phyloP scores from a whole-genome alignment of 768 basidiomycete species.

The Brasilioporus rufonigricans region DNA sequence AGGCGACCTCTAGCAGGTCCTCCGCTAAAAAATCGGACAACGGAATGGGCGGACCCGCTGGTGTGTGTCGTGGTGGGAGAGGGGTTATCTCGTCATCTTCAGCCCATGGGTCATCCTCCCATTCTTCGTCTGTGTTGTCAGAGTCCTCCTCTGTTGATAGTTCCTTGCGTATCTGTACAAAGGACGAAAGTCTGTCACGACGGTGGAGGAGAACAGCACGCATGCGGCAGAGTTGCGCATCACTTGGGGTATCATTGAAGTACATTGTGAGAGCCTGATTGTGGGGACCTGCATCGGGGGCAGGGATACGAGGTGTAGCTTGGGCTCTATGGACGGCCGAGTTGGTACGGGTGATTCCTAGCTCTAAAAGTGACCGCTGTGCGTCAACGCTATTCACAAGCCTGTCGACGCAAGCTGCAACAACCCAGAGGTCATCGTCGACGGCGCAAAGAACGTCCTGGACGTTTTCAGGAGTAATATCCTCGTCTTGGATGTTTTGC shows the following conservation, averaged over 20 bases:
- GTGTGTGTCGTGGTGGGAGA: conserved; percentile 17
- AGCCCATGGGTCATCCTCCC: conserved; percentile 63
- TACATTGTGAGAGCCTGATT: conserved; percentile 42
- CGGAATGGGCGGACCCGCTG: conserved; percentile 42
- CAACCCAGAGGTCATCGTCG: conserved; percentile 73
- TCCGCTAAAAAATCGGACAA: conserved; percentile 64
- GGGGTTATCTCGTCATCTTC: conserved; percentile 41
- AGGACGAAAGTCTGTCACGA: conserved; percentile 72
- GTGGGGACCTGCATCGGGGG: conserved; percentile 19
- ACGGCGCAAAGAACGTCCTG: conserved; percentile 47
- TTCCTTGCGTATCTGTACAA: conserved; percentile 53
- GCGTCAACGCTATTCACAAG: conserved; percentile 53
- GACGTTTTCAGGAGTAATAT: conserved; percentile 53
- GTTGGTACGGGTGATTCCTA: conserved; percentile 62
- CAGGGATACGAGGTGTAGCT: conserved; percentile 31
- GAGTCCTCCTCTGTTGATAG: conserved; percentile 28
- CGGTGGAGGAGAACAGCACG: conserved; percentile 68
- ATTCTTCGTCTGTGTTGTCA: conserved; percentile 43
- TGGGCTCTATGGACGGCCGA: conserved; percentile 46
- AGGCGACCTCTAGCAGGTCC: conserved; percentile 57
- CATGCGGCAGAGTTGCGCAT: conserved; percentile 63
- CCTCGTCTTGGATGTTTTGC: conserved; percentile 52
- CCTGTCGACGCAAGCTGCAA: conserved; percentile 70
- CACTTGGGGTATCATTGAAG: conserved; percentile 54
- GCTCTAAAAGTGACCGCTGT: conserved; percentile 56